Evolutionary conservation across 2,329 filamentous ascomycete species (phyloP), one percentile per base, ranked within the genome.

Genomic region (Xylaria hypoxylon): DNA sequence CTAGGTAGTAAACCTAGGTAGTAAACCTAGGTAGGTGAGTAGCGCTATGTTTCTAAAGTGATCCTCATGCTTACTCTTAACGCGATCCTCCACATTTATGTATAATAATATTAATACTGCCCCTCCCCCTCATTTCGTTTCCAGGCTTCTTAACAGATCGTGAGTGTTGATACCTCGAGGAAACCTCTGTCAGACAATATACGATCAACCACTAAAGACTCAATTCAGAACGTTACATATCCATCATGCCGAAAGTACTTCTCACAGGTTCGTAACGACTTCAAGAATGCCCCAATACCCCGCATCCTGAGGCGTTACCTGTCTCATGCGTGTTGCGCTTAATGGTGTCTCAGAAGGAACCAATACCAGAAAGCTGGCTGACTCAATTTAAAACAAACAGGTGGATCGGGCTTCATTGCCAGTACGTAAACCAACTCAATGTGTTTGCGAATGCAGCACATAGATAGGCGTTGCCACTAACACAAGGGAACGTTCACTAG

Each of bases 391-490:
- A 15, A 47, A 59, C 15, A 11, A 55, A 59, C 60, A 83, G 83
- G 83, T 67, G 83, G 83, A 71, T 84, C 83, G 45, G 83, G 83
- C 79, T 85, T 85, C 76, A 85, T 85, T 71, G 83, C 83, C 71
- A 80, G 81, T 82, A 77, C 56, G 79, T 70, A 13, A 62, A 55
- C 33, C 40, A 28, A 52, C n/a, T 28, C n/a, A 11, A 33, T 15
- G 13, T 24, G 31, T 40, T 56, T 35, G 38, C 8, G 26, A 51
- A 45, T 51, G 10, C 3, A 28, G n/a, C 1, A 33, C 8, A 35
- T 31, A 38, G 17, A 5, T 10, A 17, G 48, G 24, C 44, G 10
- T 31, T 35, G 33, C 28, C 44, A 63, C 61, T 64, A 53, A 68
- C 47, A 68, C 13, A 2, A 26, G 17, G 15, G 22, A 22, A 58